These are phyloP conservation scores for Alloascoidea hylecoeti DNA, from an alignment of 805 yeast species.

Conservation along the genomic window DNA sequence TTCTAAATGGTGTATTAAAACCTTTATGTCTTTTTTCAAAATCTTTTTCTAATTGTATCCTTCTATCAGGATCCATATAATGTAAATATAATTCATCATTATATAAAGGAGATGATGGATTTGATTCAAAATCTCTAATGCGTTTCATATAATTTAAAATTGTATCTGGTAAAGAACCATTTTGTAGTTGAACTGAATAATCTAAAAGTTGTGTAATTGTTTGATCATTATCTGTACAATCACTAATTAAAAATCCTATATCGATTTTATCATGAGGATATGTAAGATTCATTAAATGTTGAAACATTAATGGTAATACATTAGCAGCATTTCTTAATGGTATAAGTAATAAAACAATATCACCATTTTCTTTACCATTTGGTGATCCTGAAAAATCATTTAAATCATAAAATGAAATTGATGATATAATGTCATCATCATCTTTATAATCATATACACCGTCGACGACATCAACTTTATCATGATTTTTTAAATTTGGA, in stretches of 20 bases:
- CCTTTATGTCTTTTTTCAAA: neutral
- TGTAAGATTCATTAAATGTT: slow-evolving; percentile 74
- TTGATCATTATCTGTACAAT: slow-evolving; percentile 2
- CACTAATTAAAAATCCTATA: slow-evolving; percentile 9
- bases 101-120: neutral
- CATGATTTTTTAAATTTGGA: neutral
- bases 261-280: slow-evolving; percentile 74
- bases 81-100: slow-evolving; percentile 25
- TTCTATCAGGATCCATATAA: slow-evolving; percentile 44
- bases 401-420: slow-evolving; percentile 50
- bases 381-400: slow-evolving; percentile 37
- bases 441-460: neutral
- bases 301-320: slow-evolving; percentile 71
- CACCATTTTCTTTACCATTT: slow-evolving; percentile 34
- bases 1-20: slow-evolving; percentile 28
- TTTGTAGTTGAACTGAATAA: slow-evolving; percentile 1
- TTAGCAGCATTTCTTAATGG: slow-evolving; percentile 74
- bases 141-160: neutral
- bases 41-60: neutral
- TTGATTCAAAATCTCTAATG: neutral
- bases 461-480: neutral
- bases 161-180: slow-evolving; percentile 1
- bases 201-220: neutral
- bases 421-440: neutral
- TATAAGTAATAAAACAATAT: slow-evolving; percentile 52